phyloP scores from a whole-genome alignment of 257 asterid species.

The Thymus mandschuricus region DNA sequence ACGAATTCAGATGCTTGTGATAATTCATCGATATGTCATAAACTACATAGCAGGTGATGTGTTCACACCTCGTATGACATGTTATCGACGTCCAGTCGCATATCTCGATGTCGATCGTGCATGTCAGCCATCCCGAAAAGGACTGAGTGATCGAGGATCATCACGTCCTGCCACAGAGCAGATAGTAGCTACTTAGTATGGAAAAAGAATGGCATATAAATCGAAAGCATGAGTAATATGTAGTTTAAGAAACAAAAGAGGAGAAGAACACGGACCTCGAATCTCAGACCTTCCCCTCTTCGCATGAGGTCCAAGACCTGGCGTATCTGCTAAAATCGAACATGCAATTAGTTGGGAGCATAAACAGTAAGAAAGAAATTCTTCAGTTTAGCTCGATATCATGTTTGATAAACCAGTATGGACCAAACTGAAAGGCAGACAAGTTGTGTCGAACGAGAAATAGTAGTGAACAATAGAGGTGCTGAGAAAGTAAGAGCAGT shows the following conservation, averaged over 20 bases:
- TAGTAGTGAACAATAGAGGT: neutral
- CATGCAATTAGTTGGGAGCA: neutral
- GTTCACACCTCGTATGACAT: constrained; percentile 69
- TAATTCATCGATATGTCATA: neutral
- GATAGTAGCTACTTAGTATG: neutral
- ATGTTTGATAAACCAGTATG: constrained; percentile 8
- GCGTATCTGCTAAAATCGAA: constrained; percentile 70
- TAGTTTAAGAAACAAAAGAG: no score
- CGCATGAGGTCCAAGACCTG: constrained; percentile 94
- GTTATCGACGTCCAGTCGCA: constrained; percentile 72
- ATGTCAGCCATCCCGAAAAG: constrained; percentile 57
- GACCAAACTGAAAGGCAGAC: neutral
- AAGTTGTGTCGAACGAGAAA: neutral
- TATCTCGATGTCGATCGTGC: constrained; percentile 60
- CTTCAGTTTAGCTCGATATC: constrained; percentile 4
- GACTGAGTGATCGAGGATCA: constrained; percentile 58
- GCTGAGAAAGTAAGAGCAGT: neutral
- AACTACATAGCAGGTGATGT: neutral
- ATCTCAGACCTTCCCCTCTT: constrained; percentile 82
- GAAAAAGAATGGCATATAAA: no score
- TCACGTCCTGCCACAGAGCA: constrained; percentile 42
- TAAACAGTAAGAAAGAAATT: neutral
- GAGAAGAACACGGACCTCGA: constrained; percentile 52
- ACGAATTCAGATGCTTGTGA: constrained; percentile 8
- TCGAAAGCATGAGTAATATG: no score